Percentiles rank a stretch among this genome's conserved stretches.
Evolutionary conservation across 2,329 filamentous ascomycete species (phyloP).

Genomic region (Aspergillus pseudonomiae): DNA sequence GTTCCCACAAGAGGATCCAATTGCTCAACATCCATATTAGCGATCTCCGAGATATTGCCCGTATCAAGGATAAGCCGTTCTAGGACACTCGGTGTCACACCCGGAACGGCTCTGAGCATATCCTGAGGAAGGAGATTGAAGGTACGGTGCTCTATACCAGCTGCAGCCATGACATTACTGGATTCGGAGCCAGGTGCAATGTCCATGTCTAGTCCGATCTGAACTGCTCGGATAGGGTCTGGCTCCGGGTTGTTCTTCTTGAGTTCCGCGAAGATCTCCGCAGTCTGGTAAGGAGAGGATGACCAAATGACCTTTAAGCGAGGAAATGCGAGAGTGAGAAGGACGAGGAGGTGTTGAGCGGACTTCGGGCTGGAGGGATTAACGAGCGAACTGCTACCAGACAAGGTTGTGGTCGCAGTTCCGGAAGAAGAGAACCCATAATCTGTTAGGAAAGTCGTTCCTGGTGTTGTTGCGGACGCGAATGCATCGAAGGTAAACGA

Average conservation of each 20-base stretch:
- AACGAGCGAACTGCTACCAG: constrained; percentile 63
- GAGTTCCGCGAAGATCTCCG: constrained; percentile 92
- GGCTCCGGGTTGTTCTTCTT: constrained; percentile 90
- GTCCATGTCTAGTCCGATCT: constrained; percentile 72
- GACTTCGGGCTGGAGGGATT: constrained; percentile 69
- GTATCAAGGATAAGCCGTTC: constrained; percentile 71
- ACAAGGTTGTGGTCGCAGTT: constrained; percentile 53
- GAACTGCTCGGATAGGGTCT: constrained; percentile 83
- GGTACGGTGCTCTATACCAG: constrained; percentile 58
- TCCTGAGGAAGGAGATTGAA: constrained; percentile 89
- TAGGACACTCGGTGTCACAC: constrained; percentile 78
- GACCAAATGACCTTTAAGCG: constrained; percentile 92
- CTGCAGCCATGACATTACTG: constrained; percentile 61
- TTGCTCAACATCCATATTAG: constrained; percentile 78
- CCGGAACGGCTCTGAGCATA: constrained; percentile 83
- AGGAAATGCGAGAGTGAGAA: constrained; percentile 90
- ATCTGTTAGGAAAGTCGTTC: constrained; percentile 50
- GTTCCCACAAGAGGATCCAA: constrained; percentile 75
- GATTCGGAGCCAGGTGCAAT: constrained; percentile 29
- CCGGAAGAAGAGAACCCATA: constrained; percentile 54
- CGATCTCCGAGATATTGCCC: constrained; percentile 77
- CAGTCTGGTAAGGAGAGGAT: constrained; percentile 89
- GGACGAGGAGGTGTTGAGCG: constrained; percentile 86
- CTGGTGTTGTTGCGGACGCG: constrained; percentile 43
- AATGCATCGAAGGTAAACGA: constrained; percentile 87